These are phyloP conservation scores for Lactarius evosmus DNA, from an alignment of 768 basidiomycete species.

Conservation along the genomic window DNA sequence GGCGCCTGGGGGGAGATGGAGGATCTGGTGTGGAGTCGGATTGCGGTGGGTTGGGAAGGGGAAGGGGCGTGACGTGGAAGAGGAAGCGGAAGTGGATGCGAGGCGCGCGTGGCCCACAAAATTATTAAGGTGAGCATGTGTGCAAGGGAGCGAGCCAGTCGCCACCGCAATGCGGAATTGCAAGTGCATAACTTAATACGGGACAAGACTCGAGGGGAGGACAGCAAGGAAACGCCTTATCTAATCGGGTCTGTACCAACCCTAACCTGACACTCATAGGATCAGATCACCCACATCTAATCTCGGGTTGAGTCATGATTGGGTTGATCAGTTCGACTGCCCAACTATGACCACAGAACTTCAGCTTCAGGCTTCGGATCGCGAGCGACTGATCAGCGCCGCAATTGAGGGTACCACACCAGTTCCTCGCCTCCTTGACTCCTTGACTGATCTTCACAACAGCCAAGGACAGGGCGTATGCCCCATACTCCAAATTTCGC, in stretches of 20 bases:
- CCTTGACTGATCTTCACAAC: neutral
- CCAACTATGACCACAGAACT: neutral
- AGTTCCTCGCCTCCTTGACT: neutral
- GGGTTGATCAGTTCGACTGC: neutral
- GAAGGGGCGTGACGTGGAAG: slow-evolving; percentile 32
- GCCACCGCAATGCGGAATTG: neutral
- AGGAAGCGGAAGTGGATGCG: slow-evolving; percentile 17
- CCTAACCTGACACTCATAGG: too few relatives aligned
- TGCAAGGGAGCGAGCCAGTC: neutral
- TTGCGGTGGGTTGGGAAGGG: slow-evolving; percentile 52
- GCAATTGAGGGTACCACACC: slow-evolving; percentile 52
- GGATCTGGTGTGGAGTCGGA: slow-evolving; percentile 70
- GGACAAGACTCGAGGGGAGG: too few relatives aligned
- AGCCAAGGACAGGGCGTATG: slow-evolving; percentile 75
- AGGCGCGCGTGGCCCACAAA: neutral
- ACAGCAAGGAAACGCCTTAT: too few relatives aligned
- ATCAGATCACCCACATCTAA: neutral
- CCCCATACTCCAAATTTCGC: slow-evolving; percentile 86
- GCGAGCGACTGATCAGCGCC: slow-evolving; percentile 49
- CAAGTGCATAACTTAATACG: slow-evolving; percentile 1
- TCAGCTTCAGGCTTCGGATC: slow-evolving; percentile 38
- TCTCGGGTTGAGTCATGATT: neutral
- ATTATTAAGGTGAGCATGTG: neutral
- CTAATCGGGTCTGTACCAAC: too few relatives aligned
- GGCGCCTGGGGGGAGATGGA: slow-evolving; percentile 56